Evolutionary conservation across 495 filamentous ascomycete genomes (phyloP), one percentile per base, ranked within the genome.

Genomic region (Hyaloscypha finlandica): DNA sequence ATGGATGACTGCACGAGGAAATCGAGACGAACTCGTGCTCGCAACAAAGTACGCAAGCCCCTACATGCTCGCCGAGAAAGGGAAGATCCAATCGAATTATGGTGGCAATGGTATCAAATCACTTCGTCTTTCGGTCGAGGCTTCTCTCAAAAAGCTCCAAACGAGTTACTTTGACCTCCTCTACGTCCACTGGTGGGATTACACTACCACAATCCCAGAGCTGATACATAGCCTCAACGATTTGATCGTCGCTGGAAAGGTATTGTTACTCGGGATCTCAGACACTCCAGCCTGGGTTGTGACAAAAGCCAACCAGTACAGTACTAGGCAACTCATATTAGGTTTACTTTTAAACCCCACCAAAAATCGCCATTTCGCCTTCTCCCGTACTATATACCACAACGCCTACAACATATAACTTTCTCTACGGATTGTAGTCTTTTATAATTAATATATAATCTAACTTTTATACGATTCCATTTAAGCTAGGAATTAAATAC

Each of bases 201-300:
- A 52, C 25, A 56, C 52, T 16, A 85, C 83, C 25, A 81, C 81
- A 8, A 87, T 92, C 63, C 82, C 84, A 20, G 89, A 92, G 71
- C 64, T 91, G 6, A 92, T 92, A 89, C 84, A 88, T 32, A 76
- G 78, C 1, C 81, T 92, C 5, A 85, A 91, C 74, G 74, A 77
- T 52, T 75, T 91, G 1, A 84, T 90, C n/a, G 55, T 66, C 0
- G 57, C 78, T 19, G 87, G 89, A 29, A 90, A 91, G 73, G 88
- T 91, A 0, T 74, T 90, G 12, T 91, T 91, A 67, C 83, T 92
- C 0, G 89, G 89, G 31, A 77, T 89, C 68, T 84, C 79, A 53
- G 89, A 92, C 71, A 84, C 85, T 0, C 88, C 88, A 0, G 88
- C 89, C 22, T 91, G 88, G 88, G 73, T 90, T 12, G 88, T 91